Evolutionary conservation across 352 stramenopile species (phyloP).

Genomic region (Phytopythium mirpurense): DNA sequence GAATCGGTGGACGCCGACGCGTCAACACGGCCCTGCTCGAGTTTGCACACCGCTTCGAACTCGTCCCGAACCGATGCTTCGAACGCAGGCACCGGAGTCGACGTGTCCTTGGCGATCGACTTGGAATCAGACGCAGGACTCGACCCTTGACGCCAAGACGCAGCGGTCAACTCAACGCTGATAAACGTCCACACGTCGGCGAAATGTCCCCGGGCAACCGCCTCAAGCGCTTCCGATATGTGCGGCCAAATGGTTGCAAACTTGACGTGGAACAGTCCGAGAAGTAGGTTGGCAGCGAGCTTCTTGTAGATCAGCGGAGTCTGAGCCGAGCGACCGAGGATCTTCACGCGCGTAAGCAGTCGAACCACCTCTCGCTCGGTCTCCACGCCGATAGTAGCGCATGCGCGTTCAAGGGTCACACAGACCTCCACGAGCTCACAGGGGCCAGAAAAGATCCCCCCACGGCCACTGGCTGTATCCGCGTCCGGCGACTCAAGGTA

Average conservation of each 20-base stretch:
- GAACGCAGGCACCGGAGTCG: slow-evolving; percentile 1
- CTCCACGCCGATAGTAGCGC: slow-evolving; percentile 47
- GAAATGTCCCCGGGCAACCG: slow-evolving; percentile 47
- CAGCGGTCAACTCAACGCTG: slow-evolving; percentile 39
- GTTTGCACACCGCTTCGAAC: slow-evolving; percentile 44
- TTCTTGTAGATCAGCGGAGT: slow-evolving; percentile 78
- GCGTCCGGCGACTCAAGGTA: slow-evolving; percentile 42
- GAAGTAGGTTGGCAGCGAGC: slow-evolving; percentile 63
- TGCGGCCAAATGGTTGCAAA: slow-evolving; percentile 85
- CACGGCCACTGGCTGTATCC: slow-evolving; percentile 10
- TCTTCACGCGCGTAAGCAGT: slow-evolving; percentile 73
- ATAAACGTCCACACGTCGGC: slow-evolving; percentile 58
- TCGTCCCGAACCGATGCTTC: slow-evolving; percentile 18
- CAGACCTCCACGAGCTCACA: slow-evolving; percentile 69
- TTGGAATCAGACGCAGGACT: background rate
- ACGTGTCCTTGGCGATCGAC: slow-evolving; percentile 5
- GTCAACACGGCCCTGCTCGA: slow-evolving; percentile 48
- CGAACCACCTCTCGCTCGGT: slow-evolving; percentile 82
- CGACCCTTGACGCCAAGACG: slow-evolving; percentile 31
- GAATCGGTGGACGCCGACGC: slow-evolving; percentile 51
- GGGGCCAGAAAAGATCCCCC: slow-evolving; percentile 28
- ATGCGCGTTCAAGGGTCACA: slow-evolving; percentile 60
- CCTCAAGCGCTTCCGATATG: slow-evolving; percentile 63
- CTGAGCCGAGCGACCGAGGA: slow-evolving; percentile 62
- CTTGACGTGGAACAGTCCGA: slow-evolving; percentile 86